phyloP scores from a whole-genome alignment of 2,329 filamentous ascomycete species.

The Ophiosphaerella korrae region DNA sequence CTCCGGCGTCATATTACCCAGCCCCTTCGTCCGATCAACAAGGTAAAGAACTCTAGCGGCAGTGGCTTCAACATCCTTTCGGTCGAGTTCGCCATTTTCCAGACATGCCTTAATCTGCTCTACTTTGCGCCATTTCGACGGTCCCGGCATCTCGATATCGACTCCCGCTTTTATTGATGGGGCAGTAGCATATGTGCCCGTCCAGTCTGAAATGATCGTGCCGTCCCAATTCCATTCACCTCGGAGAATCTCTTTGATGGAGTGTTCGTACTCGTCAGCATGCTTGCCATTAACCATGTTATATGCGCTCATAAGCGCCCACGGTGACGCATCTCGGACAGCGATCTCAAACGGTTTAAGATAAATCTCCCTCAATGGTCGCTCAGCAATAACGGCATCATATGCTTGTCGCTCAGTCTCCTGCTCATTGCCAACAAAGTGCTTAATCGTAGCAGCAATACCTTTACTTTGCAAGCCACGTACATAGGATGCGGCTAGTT shows the following conservation, averaged over 20 bases:
- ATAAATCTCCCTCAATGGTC: conserved; percentile 71
- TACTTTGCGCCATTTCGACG: conserved; percentile 47
- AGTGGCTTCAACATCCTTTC: conserved; percentile 53
- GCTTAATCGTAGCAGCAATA: conserved; percentile 79
- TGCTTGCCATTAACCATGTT: conserved; percentile 68
- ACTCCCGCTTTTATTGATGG: conserved; percentile 47
- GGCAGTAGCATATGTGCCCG: conserved; percentile 47
- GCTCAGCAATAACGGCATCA: conserved; percentile 67
- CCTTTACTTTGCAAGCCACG: conserved; percentile 74
- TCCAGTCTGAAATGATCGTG: conserved; percentile 52
- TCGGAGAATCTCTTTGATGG: conserved; percentile 50
- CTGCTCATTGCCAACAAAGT: conserved; percentile 75
- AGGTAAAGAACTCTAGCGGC: conserved; percentile 65
- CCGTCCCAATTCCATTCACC: conserved; percentile 52
- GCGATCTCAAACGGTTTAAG: conserved; percentile 78
- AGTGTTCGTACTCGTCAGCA: conserved; percentile 46
- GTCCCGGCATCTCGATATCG: conserved; percentile 50
- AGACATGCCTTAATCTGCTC: conserved; percentile 42
- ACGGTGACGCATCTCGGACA: conserved; percentile 68
- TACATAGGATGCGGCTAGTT: conserved; percentile 73
- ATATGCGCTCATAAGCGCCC: conserved; percentile 73
- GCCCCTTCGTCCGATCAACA: conserved; percentile 65
- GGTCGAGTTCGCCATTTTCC: conserved; percentile 49
- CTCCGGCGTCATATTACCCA: conserved; percentile 61
- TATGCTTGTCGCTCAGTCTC: conserved; percentile 71